Conservation (phyloP, 2,329 filamentous ascomycete species). For the Colletotrichum abscissum region DNA sequence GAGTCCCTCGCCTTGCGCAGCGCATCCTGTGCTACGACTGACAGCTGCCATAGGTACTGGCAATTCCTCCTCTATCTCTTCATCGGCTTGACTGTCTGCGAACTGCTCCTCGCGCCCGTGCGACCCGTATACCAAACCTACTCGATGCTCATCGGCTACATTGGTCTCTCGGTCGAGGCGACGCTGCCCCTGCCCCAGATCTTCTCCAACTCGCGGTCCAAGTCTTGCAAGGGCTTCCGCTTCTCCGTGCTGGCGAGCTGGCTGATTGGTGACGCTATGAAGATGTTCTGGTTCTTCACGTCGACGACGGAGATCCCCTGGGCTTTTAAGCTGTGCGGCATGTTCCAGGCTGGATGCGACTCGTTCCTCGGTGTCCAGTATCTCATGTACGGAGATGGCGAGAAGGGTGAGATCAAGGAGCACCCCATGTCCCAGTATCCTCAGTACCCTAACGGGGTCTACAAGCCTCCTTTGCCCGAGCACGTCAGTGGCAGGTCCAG, state of each 20-base stretch:
- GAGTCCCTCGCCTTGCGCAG: slow-evolving; percentile 42
- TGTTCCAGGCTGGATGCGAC: slow-evolving; percentile 85
- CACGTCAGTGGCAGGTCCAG: slow-evolving; percentile 50
- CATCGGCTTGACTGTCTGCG: slow-evolving; percentile 68
- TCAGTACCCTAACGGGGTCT: slow-evolving; percentile 44
- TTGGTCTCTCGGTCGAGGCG: slow-evolving; percentile 84
- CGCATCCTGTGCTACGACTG: not conserved
- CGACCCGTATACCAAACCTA: slow-evolving; percentile 72
- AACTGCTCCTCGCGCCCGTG: slow-evolving; percentile 73
- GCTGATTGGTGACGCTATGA: slow-evolving; percentile 85
- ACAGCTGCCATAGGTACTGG: slow-evolving; percentile 71
- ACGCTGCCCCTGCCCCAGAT: slow-evolving; percentile 86
- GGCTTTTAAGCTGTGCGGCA: slow-evolving; percentile 84
- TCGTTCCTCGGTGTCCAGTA: slow-evolving; percentile 80
- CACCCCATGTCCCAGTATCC: slow-evolving; percentile 45
- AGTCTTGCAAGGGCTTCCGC: slow-evolving; percentile 82
- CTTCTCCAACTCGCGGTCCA: slow-evolving; percentile 73
- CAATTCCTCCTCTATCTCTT: slow-evolving; percentile 78
- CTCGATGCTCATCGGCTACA: slow-evolving; percentile 74
- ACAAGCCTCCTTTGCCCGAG: slow-evolving; percentile 43
- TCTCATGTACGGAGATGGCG: slow-evolving; percentile 72
- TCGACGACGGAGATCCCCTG: slow-evolving; percentile 76
- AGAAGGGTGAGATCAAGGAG: slow-evolving; percentile 49
- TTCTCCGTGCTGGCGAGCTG: slow-evolving; percentile 81
- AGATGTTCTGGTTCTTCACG: slow-evolving; percentile 88